Percentiles rank a stretch among this genome's conserved stretches.
Evolutionary conservation across 345 rosid genomes (phyloP).

Genomic region (Eucalyptus melliodora): DNA sequence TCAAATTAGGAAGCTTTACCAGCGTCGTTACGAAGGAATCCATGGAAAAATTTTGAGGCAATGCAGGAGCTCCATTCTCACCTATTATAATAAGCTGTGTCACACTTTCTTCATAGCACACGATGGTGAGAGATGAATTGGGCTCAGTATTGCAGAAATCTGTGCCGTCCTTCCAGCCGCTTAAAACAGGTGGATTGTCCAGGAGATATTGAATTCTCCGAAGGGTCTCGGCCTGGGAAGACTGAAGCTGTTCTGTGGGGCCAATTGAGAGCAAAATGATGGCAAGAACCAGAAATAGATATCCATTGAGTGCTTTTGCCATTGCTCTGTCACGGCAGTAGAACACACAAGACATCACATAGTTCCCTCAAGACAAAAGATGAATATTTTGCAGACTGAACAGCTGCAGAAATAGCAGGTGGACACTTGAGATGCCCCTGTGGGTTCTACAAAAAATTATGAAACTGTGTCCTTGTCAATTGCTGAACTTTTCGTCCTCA

Average conservation of each 20-base stretch:
- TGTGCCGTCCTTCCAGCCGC: slow-evolving; percentile 56
- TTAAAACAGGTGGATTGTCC: slow-evolving; percentile 44
- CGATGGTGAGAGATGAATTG: slow-evolving; percentile 46
- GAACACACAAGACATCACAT: not conserved
- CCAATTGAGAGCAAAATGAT: slow-evolving; percentile 17
- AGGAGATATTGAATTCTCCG: slow-evolving; percentile 57
- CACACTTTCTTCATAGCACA: slow-evolving; percentile 68
- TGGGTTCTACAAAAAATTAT: not conserved
- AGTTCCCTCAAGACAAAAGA: not conserved
- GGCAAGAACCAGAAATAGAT: slow-evolving; percentile 15
- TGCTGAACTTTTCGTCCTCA: not conserved
- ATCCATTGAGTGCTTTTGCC: slow-evolving; percentile 21
- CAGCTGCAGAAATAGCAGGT: not conserved
- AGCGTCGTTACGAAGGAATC: slow-evolving; percentile 73
- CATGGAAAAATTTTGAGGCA: slow-evolving; percentile 62
- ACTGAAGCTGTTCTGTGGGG: slow-evolving; percentile 52
- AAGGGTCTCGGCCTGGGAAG: slow-evolving; percentile 66
- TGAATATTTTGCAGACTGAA: not conserved
- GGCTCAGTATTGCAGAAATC: slow-evolving; percentile 85
- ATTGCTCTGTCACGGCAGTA: slow-evolving; percentile 12
- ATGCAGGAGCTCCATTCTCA: slow-evolving; percentile 22
- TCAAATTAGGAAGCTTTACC: slow-evolving; percentile 58
- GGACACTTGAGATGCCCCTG: not conserved
- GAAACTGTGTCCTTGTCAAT: not conserved
- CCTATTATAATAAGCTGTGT: slow-evolving; percentile 83